Evolutionary conservation across 1,139 yeast genomes (phyloP).

Genomic region (Suhomyces atakaporum): DNA sequence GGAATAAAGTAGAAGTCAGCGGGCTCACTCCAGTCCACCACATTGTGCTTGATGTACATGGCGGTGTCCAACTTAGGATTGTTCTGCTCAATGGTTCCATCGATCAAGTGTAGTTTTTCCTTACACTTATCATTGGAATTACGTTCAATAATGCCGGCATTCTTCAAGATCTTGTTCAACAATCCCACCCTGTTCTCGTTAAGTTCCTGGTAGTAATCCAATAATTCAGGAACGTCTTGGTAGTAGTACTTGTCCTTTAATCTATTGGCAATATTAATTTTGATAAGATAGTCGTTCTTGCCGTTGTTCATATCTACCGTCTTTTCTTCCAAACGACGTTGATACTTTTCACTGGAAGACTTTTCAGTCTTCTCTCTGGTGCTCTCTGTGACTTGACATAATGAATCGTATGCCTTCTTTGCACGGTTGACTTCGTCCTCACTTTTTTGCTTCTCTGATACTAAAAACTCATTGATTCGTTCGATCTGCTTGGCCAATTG

Average conservation of each 20-base stretch:
- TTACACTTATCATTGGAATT: slow-evolving; percentile 55
- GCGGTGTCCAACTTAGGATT: slow-evolving; percentile 75
- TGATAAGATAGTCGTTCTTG: slow-evolving; percentile 80
- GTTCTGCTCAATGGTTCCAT: slow-evolving; percentile 66
- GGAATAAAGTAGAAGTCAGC: slow-evolving; percentile 83
- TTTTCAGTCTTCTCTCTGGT: slow-evolving; percentile 73
- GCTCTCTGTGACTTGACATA: slow-evolving; percentile 79
- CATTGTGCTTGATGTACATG: slow-evolving; percentile 91
- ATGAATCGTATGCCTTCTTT: slow-evolving; percentile 73
- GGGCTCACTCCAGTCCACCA: slow-evolving; percentile 79
- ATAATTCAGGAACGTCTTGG: slow-evolving; percentile 89
- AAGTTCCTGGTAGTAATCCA: slow-evolving; percentile 83
- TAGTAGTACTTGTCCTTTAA: slow-evolving; percentile 89
- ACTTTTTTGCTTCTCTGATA: slow-evolving; percentile 55
- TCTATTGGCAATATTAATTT: slow-evolving; percentile 82
- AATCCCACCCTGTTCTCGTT: slow-evolving; percentile 78
- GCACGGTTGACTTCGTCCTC: slow-evolving; percentile 71
- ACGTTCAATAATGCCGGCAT: slow-evolving; percentile 66
- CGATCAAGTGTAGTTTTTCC: slow-evolving; percentile 55
- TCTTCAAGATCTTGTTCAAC: slow-evolving; percentile 67
- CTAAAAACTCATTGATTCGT: slow-evolving; percentile 58
- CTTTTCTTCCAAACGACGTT: slow-evolving; percentile 59
- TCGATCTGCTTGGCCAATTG: slow-evolving; percentile 58
- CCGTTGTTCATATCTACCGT: slow-evolving; percentile 82
- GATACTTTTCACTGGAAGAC: slow-evolving; percentile 58